Base-by-base conservation (phyloP, 129 eudicot species). In the Sambucus nigra region DNA sequence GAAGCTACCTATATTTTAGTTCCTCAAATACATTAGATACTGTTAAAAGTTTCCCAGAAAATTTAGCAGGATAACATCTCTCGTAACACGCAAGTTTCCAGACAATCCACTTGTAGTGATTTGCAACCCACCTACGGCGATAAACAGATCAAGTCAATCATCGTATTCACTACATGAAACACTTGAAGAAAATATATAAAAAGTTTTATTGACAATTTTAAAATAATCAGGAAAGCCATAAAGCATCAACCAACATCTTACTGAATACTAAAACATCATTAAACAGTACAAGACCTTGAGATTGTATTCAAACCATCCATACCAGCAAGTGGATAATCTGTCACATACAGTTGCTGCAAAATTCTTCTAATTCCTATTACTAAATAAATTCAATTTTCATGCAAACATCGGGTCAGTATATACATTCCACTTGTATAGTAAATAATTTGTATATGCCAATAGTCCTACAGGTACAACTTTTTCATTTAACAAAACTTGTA, bases 21-120 rank as follows among this genome's bases (percentile, higher is more conserved):
- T 91, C 95, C 57, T 91, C 99, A 40, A 86, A 64, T 53, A 86
- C 94, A 63, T 74, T 91, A 46, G 71, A 64, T 47, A 69, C 79
- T 31, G 94, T 74, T 25, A 86, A 63, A 61, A 86, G 73, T 41
- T 80, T 91, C 53, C 79, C 81, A 38, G 57, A 67, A 51, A 66
- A 74, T 46, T 67, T 76, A 55, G 64, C 77, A 68, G 81, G 79
- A 77, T 72, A 85, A 60, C 74, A 74, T 69, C 99, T 82, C 67
- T 86, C 99, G 25, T 91, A 86, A 70, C 84, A 86, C 46, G 91
- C 94, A 51, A 91, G 84, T 75, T 91, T 91, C 99, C 99, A 91
- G 61, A 91, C 84, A 19, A 91, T 82, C 99, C 95, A 91, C 80
- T 82, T 82, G 66, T 74, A 91, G 70, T 91, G 99, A 91, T 91